Percentiles rank a stretch among this genome's conserved stretches.
These are phyloP conservation scores for Russula foetens DNA, from an alignment of 768 basidiomycete species.

Conservation along the genomic window DNA sequence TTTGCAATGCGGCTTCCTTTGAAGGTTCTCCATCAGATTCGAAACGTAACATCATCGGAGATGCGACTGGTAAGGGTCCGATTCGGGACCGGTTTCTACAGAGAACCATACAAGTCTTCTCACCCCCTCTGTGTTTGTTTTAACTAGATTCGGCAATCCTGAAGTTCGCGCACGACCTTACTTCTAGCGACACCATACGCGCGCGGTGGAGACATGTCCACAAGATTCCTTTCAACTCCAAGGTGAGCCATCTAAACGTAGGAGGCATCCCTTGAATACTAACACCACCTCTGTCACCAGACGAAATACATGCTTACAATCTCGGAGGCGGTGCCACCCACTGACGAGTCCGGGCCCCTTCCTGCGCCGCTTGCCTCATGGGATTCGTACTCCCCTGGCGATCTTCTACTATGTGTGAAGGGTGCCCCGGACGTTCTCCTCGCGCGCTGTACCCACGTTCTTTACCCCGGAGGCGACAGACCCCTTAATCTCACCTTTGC, in stretches of 20 bases:
- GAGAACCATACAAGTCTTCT: not conserved
- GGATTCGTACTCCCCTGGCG: constrained; percentile 24
- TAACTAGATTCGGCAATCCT: constrained; percentile 44
- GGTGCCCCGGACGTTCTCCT: constrained; percentile 48
- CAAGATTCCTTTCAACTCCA: constrained; percentile 32
- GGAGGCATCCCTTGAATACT: not conserved
- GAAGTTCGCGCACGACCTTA: constrained; percentile 35
- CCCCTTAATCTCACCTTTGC: constrained; percentile 27
- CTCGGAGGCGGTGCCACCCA: constrained; percentile 20
- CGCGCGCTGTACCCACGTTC: constrained; percentile 33
- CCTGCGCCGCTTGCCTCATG: constrained; percentile 24
- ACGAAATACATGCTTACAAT: constrained; percentile 50
- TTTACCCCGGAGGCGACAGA: constrained; percentile 31
- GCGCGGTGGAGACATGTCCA: constrained; percentile 21
- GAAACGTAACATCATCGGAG: constrained; percentile 36
- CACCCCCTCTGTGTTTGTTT: not conserved
- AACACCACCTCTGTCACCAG: constrained; percentile 25
- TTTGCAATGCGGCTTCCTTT: constrained; percentile 47
- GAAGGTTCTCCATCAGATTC: constrained; percentile 27
- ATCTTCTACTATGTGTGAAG: constrained; percentile 34
- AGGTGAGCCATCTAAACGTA: constrained; percentile 26
- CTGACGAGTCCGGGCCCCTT: not conserved
- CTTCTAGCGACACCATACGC: constrained; percentile 6
- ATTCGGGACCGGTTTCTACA: too few species aligned
- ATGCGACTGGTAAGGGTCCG: constrained; percentile 40